Evolutionary conservation across 2,329 filamentous ascomycete genomes (phyloP).

Genomic region (Phialocephala subalpina): DNA sequence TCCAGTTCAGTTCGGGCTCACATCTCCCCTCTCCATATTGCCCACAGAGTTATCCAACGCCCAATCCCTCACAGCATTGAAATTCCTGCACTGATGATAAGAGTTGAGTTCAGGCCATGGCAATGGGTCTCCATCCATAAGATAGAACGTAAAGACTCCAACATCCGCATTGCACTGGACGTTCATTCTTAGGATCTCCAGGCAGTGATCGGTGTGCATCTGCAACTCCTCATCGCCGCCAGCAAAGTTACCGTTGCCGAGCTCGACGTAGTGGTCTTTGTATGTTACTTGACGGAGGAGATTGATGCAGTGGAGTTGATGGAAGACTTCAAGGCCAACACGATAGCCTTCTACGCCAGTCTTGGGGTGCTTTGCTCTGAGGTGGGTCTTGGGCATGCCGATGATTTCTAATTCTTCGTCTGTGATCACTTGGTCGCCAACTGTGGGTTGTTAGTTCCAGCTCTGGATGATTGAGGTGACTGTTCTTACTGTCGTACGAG

Average conservation of each 20-base stretch:
- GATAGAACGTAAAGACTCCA: slow-evolving; percentile 61
- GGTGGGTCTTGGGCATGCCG: slow-evolving; percentile 57
- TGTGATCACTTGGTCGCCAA: slow-evolving; percentile 68
- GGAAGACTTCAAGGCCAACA: slow-evolving; percentile 56
- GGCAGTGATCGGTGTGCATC: slow-evolving; percentile 58
- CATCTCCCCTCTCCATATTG: slow-evolving; percentile 40
- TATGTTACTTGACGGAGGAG: slow-evolving; percentile 54
- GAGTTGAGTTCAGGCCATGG: slow-evolving; percentile 64
- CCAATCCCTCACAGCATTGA: slow-evolving; percentile 59
- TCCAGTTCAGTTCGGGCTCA: slow-evolving; percentile 23
- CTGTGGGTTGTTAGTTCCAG: slow-evolving; percentile 43
- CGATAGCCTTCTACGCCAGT: slow-evolving; percentile 66
- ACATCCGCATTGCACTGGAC: slow-evolving; percentile 64
- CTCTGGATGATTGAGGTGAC: not conserved
- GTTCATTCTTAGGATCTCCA: slow-evolving; percentile 60
- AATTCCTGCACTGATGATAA: slow-evolving; percentile 61
- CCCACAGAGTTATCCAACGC: slow-evolving; percentile 58
- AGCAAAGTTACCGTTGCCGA: slow-evolving; percentile 56
- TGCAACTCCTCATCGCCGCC: slow-evolving; percentile 51
- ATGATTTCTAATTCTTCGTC: slow-evolving; percentile 60
- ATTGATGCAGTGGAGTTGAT: slow-evolving; percentile 50
- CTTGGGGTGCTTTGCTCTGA: slow-evolving; percentile 62
- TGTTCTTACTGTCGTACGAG: slow-evolving; percentile 51
- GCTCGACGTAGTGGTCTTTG: slow-evolving; percentile 56
- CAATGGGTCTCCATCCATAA: slow-evolving; percentile 51